Conservation (phyloP, 2,329 filamentous ascomycete species). For the Colletotrichum higginsianum region DNA sequence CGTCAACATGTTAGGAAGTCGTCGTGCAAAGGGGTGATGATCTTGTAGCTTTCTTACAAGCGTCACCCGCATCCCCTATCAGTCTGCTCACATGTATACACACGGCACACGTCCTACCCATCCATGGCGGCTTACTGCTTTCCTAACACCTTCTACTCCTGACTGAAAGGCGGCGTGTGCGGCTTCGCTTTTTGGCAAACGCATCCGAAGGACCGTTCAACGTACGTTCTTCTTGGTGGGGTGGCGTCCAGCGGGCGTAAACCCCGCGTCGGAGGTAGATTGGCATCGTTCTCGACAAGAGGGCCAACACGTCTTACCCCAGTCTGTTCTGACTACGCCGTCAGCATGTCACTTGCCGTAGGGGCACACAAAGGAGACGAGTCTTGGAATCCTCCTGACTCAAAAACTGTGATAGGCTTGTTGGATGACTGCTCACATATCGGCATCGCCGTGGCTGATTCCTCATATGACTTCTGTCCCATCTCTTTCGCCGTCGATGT, state of each 20-base stretch:
- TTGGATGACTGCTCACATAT: not conserved
- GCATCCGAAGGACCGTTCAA: not conserved
- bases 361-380: not conserved
- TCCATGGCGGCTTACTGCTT: not conserved
- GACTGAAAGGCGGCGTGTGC: not conserved
- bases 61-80: not conserved
- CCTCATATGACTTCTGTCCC: slow-evolving; percentile 1
- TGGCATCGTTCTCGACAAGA: not conserved
- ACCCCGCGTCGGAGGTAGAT: slow-evolving; percentile 22
- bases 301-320: slow-evolving; percentile 6
- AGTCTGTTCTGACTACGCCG: not conserved
- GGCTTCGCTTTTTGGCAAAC: not conserved
- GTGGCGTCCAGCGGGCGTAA: not conserved
- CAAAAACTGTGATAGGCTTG: no score
- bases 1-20: not conserved
- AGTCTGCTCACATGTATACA: not conserved
- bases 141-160: not conserved
- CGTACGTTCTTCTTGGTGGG: not conserved
- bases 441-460: not conserved
- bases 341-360: not conserved
- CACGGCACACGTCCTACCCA: slow-evolving; percentile 23
- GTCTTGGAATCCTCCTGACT: not conserved
- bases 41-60: not conserved
- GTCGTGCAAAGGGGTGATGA: slow-evolving; percentile 6
- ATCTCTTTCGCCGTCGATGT: not conserved